Conservation (phyloP, 768 basidiomycete species). For the Pisolithus orientalis region DNA sequence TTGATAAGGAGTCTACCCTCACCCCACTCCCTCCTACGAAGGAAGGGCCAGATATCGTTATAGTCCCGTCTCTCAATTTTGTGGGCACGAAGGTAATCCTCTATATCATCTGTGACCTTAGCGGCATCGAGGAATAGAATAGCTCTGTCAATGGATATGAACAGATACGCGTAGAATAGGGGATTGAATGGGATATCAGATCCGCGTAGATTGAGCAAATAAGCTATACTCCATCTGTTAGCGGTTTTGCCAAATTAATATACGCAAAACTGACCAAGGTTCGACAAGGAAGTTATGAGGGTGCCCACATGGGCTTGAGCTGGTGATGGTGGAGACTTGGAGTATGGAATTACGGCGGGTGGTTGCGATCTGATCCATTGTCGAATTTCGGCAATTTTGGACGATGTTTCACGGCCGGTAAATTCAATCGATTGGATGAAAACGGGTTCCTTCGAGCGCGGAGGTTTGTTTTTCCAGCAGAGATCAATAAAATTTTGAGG, state of each 20-base stretch:
- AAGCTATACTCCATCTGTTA: constrained; percentile 43
- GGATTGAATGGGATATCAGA: constrained; percentile 90
- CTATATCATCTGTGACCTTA: constrained; percentile 57
- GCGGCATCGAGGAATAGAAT: constrained; percentile 71
- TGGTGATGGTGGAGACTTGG: constrained; percentile 53
- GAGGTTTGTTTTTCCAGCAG: constrained; percentile 73
- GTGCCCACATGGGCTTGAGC: constrained; percentile 61
- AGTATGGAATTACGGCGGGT: constrained; percentile 54
- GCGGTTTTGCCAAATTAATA: not conserved
- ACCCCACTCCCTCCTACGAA: constrained; percentile 71
- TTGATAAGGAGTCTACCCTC: constrained; percentile 74
- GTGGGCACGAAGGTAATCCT: constrained; percentile 51
- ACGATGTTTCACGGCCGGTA: constrained; percentile 55
- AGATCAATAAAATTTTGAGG: constrained; percentile 81
- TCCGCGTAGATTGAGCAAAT: constrained; percentile 84
- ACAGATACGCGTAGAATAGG: constrained; percentile 84
- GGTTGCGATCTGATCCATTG: constrained; percentile 63
- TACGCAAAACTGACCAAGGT: constrained; percentile 47
- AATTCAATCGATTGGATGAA: constrained; percentile 70
- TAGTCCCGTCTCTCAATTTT: constrained; percentile 61
- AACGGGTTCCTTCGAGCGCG: constrained; percentile 56
- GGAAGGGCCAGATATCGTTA: constrained; percentile 72
- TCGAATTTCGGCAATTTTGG: constrained; percentile 67
- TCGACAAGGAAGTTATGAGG: constrained; percentile 62
- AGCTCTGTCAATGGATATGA: constrained; percentile 54